Conservation (phyloP, 2,329 filamentous ascomycete genomes). For the Diaporthe citrichinensis region DNA sequence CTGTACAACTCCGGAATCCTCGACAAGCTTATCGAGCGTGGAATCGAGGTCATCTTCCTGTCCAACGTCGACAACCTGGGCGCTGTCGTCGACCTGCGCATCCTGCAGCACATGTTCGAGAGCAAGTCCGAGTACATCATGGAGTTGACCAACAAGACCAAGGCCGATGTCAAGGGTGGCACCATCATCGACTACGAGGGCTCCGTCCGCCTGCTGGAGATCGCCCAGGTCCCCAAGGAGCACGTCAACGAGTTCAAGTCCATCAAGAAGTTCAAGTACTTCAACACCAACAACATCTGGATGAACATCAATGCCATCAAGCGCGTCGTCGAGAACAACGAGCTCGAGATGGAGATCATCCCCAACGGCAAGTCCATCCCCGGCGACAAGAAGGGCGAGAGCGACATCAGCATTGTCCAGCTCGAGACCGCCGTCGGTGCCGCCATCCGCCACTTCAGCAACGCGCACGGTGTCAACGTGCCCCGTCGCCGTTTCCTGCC, state of each 20-base stretch:
- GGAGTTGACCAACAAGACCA: constrained; percentile 99
- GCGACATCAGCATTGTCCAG: constrained; percentile 96
- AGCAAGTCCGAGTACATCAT: constrained; percentile 98
- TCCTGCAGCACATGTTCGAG: constrained; percentile 99
- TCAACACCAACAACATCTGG: constrained; percentile 99
- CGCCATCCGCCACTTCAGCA: constrained; percentile 98
- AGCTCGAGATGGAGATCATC: constrained; percentile 99
- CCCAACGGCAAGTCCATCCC: constrained; percentile 99
- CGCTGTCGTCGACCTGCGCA: constrained; percentile 96
- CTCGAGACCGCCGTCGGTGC: constrained; percentile 98
- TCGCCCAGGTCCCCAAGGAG: constrained; percentile 99
- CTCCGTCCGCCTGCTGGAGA: constrained; percentile 95
- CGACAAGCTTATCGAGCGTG: constrained; percentile 94
- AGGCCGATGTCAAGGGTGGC: constrained; percentile 99
- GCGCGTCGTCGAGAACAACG: constrained; percentile 98
- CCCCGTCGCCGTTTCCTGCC: constrained; percentile 98
- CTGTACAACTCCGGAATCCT: constrained; percentile 99
- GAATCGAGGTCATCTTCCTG: constrained; percentile 97
- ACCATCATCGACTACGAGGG: constrained; percentile 99
- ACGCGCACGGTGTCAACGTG: constrained; percentile 98
- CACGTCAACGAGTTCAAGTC: constrained; percentile 99
- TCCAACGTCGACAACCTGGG: constrained; percentile 99
- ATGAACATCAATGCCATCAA: constrained; percentile 98
- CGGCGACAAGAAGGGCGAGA: constrained; percentile 99
- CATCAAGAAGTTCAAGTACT: constrained; percentile 99